Evolutionary conservation across 164 flowering plant genomes (phyloP).

Genomic region (Vitis rotundifolia): DNA sequence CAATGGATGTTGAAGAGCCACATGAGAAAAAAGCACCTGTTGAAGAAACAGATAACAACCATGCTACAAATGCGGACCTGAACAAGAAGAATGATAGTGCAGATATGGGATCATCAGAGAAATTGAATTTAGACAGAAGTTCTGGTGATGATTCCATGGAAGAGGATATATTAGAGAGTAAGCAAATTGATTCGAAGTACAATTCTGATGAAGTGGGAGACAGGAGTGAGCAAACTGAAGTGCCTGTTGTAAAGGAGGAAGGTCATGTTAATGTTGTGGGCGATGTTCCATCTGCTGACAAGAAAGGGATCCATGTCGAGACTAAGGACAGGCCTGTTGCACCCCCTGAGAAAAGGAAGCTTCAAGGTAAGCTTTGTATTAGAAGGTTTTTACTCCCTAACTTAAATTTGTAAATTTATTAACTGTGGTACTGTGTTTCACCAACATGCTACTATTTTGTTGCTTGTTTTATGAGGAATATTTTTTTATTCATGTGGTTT

Average conservation of each 20-base stretch:
- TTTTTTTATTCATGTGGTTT: not conserved
- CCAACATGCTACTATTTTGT: not conserved
- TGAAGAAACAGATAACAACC: slow-evolving; percentile 41
- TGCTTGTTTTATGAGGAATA: not conserved
- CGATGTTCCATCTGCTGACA: slow-evolving; percentile 36
- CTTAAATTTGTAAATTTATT: not conserved
- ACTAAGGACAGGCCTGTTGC: slow-evolving; percentile 27
- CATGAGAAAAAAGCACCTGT: slow-evolving; percentile 49
- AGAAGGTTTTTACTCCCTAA: not conserved
- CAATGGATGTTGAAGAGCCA: slow-evolving; percentile 64
- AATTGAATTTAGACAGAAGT: slow-evolving; percentile 74
- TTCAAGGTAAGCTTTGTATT: slow-evolving; percentile 44
- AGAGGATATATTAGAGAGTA: slow-evolving; percentile 71
- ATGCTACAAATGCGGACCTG: slow-evolving; percentile 39
- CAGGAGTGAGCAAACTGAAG: slow-evolving; percentile 41
- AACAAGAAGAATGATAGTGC: slow-evolving; percentile 48
- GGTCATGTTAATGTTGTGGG: slow-evolving; percentile 39
- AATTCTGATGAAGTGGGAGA: slow-evolving; percentile 42
- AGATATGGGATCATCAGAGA: slow-evolving; percentile 64
- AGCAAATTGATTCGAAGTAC: slow-evolving; percentile 55
- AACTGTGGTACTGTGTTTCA: not conserved
- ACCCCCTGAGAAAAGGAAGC: slow-evolving; percentile 66
- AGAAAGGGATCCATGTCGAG: slow-evolving; percentile 32
- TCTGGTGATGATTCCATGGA: slow-evolving; percentile 91
- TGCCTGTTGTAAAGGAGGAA: slow-evolving; percentile 44